Conservation (phyloP, 495 filamentous ascomycete genomes). For the Aspergillus steynii region DNA sequence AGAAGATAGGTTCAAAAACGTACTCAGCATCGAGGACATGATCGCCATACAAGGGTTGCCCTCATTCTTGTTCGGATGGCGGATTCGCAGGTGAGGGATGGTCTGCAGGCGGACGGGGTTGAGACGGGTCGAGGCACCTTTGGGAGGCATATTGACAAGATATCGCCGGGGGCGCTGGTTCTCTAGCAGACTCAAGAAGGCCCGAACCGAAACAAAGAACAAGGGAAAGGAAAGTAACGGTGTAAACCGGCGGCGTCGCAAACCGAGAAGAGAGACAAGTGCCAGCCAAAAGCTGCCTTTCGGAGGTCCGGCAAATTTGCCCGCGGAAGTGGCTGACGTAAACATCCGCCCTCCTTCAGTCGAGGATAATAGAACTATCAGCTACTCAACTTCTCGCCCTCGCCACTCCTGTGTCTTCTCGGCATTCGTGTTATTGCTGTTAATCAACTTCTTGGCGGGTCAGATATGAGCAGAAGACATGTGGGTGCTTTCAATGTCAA, state of each 20-base stretch:
- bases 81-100: conserved; percentile 78
- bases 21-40: conserved; percentile 92
- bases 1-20: conserved; percentile 26
- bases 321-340: conserved; percentile 47
- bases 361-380: not conserved
- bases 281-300: conserved; percentile 17
- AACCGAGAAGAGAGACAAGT: not conserved
- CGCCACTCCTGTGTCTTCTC: not conserved
- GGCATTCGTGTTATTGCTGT: not conserved
- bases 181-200: not conserved
- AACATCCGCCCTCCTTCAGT: conserved; percentile 13
- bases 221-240: not conserved
- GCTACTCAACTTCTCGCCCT: not conserved
- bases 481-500: conserved; percentile 19
- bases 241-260: not conserved
- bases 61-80: conserved; percentile 72
- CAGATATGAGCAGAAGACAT: conserved; percentile 31
- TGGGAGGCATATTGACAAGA: conserved; percentile 49
- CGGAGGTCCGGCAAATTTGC: conserved; percentile 31
- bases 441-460: conserved; percentile 7
- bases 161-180: conserved; percentile 24
- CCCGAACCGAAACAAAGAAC: not conserved
- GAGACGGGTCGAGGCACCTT: conserved; percentile 47
- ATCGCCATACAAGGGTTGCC: conserved; percentile 77
- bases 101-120: conserved; percentile 82